phyloP scores from a whole-genome alignment of 257 asterid species.

The Misopates orontium region DNA sequence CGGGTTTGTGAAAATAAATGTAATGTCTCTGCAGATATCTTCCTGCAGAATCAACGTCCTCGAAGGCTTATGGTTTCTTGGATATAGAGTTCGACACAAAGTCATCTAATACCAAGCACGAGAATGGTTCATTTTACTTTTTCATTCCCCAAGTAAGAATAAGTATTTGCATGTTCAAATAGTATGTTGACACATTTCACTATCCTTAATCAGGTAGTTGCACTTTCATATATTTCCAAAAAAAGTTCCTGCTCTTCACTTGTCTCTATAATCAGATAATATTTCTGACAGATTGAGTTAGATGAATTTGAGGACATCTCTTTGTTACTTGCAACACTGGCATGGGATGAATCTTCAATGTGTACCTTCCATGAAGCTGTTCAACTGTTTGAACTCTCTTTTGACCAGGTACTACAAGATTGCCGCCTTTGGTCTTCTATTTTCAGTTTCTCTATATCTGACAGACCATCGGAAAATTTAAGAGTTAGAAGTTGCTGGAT shows the following conservation, averaged over 20 bases:
- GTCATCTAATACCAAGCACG: slow-evolving; percentile 45
- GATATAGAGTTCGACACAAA: slow-evolving; percentile 53
- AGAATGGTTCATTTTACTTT: slow-evolving; percentile 63
- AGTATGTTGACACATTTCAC: slow-evolving; percentile 3
- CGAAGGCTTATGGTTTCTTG: slow-evolving; percentile 78
- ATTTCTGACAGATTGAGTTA: slow-evolving; percentile 66
- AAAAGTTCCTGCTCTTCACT: slow-evolving; percentile 8
- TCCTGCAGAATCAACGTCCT: slow-evolving; percentile 58
- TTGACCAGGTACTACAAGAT: slow-evolving; percentile 67
- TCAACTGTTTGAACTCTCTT: slow-evolving; percentile 47
- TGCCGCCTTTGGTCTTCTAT: slow-evolving; percentile 21
- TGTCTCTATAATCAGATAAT: slow-evolving; percentile 27
- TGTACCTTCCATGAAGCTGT: slow-evolving; percentile 61
- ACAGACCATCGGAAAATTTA: not conserved
- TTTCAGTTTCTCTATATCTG: slow-evolving; percentile 17
- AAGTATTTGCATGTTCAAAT: slow-evolving; percentile 22
- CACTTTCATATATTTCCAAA: slow-evolving; percentile 1
- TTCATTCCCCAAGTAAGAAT: slow-evolving; percentile 75
- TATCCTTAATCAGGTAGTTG: slow-evolving; percentile 3
- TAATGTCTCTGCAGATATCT: slow-evolving; percentile 49
- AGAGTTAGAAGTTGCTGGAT: slow-evolving; percentile 1
- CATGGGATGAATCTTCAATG: slow-evolving; percentile 67
- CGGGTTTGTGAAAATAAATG: slow-evolving; percentile 16
- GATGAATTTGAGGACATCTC: slow-evolving; percentile 70
- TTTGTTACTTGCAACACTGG: slow-evolving; percentile 59